These are phyloP conservation scores for Cucurbita ficifolia DNA, from an alignment of 306 rosid species.

Conservation along the genomic window DNA sequence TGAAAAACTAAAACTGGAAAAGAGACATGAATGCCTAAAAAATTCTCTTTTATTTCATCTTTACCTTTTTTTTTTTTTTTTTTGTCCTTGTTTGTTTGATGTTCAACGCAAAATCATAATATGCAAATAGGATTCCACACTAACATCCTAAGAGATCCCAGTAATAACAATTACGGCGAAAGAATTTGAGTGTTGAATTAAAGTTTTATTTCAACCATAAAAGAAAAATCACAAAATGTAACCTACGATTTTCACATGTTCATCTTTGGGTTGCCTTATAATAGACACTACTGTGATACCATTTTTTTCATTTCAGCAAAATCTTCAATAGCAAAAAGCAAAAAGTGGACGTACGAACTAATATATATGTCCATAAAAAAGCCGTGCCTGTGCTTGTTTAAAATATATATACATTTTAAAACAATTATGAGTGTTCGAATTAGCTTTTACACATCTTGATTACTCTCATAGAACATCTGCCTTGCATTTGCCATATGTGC, in stretches of 20 bases:
- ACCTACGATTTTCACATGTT: neutral
- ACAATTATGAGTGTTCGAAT: neutral
- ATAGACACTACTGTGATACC: neutral
- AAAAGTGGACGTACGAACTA: neutral
- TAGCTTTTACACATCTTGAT: neutral
- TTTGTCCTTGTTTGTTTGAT: neutral
- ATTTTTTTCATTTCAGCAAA: neutral
- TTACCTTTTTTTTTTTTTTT: neutral
- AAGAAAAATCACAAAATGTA: neutral
- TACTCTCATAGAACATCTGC: neutral
- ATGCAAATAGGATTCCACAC: neutral
- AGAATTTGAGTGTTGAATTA: neutral
- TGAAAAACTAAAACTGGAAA: conserved; percentile 3
- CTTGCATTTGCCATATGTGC: neutral
- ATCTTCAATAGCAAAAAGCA: neutral
- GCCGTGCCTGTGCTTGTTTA: neutral
- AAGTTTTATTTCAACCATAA: neutral
- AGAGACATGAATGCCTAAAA: neutral
- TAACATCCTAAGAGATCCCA: neutral
- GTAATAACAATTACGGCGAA: neutral
- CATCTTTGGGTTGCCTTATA: neutral
- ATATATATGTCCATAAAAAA: neutral
- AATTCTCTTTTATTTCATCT: neutral
- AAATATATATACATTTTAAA: too few species aligned
- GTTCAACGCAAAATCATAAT: neutral